Percentiles rank a stretch among this genome's conserved stretches.
These are phyloP conservation scores for Clonostachys sp. DNA, from an alignment of 2,329 filamentous ascomycete genomes.

Conservation along the genomic window DNA sequence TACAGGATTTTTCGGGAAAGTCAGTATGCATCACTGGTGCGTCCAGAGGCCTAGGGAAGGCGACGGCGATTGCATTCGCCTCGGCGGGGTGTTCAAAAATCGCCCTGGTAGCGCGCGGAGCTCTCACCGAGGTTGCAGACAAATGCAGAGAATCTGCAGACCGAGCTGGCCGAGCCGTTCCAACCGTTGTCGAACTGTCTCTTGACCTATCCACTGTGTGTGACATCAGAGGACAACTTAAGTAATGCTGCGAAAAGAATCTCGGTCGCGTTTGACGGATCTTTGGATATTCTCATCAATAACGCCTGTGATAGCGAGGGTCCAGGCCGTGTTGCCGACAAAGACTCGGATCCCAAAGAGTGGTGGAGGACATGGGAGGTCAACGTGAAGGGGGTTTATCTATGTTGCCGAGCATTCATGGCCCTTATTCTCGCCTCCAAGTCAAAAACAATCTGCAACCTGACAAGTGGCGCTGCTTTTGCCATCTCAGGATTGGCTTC, in stretches of 20 bases:
- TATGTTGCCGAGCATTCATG: constrained; percentile 41
- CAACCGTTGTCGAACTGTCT: constrained; percentile 28
- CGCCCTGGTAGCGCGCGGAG: constrained; percentile 26
- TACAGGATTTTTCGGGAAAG: constrained; percentile 28
- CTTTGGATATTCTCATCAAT: constrained; percentile 34
- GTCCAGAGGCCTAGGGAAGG: constrained; percentile 46
- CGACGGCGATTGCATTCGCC: constrained; percentile 49
- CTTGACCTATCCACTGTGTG: too few species aligned
- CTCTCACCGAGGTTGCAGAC: constrained; percentile 11
- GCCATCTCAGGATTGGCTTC: constrained; percentile 22
- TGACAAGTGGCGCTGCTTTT: constrained; percentile 23
- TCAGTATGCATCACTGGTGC: constrained; percentile 49
- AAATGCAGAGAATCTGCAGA: too few species aligned
- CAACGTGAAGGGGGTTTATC: constrained; percentile 43
- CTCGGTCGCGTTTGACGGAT: constrained; percentile 16
- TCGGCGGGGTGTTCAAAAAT: constrained; percentile 46
- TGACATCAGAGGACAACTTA: constrained; percentile 23
- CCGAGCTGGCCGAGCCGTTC: constrained; percentile 15
- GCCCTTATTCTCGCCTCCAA: constrained; percentile 30
- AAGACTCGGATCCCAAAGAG: constrained; percentile 26
- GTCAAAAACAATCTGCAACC: constrained; percentile 38
- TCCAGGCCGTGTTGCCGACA: constrained; percentile 15
- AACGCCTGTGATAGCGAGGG: constrained; percentile 35
- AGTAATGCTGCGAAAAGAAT: constrained; percentile 15
- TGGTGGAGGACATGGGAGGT: constrained; percentile 43